Evolutionary conservation across 202 grass and related monocot species (phyloP), one percentile per base, ranked within the genome.

Genomic region (Cymbopogon flexuosus): DNA sequence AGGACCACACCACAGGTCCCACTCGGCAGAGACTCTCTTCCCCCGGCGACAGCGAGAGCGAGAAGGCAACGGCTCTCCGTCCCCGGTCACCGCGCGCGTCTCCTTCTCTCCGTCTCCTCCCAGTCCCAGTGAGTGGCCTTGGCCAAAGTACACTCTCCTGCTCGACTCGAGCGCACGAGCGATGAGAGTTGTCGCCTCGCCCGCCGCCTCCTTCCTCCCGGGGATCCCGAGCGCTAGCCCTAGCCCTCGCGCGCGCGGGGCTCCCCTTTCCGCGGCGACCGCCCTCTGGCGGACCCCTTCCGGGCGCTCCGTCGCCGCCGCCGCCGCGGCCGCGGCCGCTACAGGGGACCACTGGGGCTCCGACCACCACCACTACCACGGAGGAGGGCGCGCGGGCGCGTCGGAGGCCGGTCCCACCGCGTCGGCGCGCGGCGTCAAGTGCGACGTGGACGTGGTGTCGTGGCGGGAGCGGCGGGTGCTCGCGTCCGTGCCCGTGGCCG

Each of bases 401-500:
- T 46, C 43, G 14, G 68, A n/a, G 21, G 1, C 23, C 2, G 76
- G 70, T 16, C 13, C 34, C 10, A 18, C 42, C 54, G 65, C 87
- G 52, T 22, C n/a, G 33, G 81, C 79, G 2, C 74, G 65, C 7
- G 65, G 49, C 27, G 88, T 94, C 68, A 81, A 83, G 65, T 94
- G 94, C 89, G 92, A 93, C 62, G 89, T 97, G 78, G 90, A 94
- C 67, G 90, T 97, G 24, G 85, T 97, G 75, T 97, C 94, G 46
- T 97, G 94, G 94, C 94, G 92, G 27, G 94, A 97, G 92, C 86
- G 90, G 35, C 82, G 89, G 34, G 84, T 97, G 76, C 57, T 80
- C 65, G 90, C 84, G 24, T 89, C 92, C 78, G 82, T 98, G 21
- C 29, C 72, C 27, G 90, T 91, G 72, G 84, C 86, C 80, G 95